These are phyloP conservation scores for Hypholoma fasciculare DNA, from an alignment of 768 basidiomycete genomes.

Conservation along the genomic window DNA sequence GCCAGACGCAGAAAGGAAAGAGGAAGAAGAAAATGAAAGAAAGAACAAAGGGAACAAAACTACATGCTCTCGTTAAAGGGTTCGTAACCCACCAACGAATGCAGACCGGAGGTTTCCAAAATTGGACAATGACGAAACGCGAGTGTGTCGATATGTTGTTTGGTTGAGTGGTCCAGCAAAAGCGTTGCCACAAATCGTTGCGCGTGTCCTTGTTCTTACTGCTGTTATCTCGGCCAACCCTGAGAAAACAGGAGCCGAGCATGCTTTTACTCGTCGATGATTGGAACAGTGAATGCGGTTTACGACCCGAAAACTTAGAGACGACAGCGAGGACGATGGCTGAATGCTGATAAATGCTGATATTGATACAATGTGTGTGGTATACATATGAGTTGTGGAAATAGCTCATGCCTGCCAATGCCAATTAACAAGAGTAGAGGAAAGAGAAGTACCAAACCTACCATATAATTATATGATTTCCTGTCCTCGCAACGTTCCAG, in stretches of 20 bases:
- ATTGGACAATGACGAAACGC: not conserved
- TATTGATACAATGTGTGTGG: constrained; percentile 4
- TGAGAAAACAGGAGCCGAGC: not conserved
- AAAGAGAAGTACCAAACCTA: not conserved
- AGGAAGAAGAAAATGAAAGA: not conserved
- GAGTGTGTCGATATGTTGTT: no score
- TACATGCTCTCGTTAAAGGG: not conserved
- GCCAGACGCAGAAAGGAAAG: not conserved
- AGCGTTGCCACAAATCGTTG: no score
- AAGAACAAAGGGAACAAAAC: not conserved
- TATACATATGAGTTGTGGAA: not conserved
- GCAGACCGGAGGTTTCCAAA: not conserved
- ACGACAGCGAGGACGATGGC: not conserved
- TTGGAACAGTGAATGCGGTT: not conserved
- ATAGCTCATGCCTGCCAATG: not conserved
- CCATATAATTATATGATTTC: constrained; percentile 69
- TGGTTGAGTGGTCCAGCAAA: no score
- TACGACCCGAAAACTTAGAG: not conserved
- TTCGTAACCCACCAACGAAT: no score
- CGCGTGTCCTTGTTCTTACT: no score
- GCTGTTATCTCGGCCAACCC: not conserved
- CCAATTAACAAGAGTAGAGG: not conserved
- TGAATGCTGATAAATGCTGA: not conserved
- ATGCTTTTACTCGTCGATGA: not conserved
- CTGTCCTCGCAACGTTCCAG: constrained; percentile 87